Conservation (phyloP, 2,329 filamentous ascomycete species). For the Penicillium sp. region DNA sequence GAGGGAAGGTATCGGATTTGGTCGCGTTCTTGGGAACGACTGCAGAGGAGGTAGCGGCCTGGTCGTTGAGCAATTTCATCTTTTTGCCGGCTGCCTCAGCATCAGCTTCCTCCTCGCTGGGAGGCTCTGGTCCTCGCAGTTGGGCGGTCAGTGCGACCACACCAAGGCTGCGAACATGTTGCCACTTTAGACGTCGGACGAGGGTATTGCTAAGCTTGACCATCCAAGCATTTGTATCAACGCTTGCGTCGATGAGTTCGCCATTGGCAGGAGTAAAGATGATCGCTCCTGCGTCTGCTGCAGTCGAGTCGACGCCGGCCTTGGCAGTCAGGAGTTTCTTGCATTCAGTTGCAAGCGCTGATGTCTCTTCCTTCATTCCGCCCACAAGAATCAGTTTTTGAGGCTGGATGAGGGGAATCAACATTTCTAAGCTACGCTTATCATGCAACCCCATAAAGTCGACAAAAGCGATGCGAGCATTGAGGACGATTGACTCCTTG, state of each 20-base stretch:
- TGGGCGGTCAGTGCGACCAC: conserved; percentile 90
- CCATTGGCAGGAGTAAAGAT: conserved; percentile 84
- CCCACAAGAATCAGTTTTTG: conserved; percentile 92
- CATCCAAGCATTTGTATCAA: conserved; percentile 97
- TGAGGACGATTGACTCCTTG: conserved; percentile 67
- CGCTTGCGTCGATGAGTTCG: conserved; percentile 79
- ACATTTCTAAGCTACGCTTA: conserved; percentile 88
- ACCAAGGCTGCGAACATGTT: conserved; percentile 85
- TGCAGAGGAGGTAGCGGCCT: conserved; percentile 41
- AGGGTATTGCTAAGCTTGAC: conserved; percentile 86
- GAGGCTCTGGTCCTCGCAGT: conserved; percentile 56
- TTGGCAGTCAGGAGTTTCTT: conserved; percentile 64
- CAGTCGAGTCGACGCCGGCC: conserved; percentile 33
- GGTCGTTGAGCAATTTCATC: conserved; percentile 55
- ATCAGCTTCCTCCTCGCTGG: conserved; percentile 39
- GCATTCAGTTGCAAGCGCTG: conserved; percentile 77
- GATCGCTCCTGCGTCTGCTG: conserved; percentile 60
- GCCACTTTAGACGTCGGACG: conserved; percentile 89
- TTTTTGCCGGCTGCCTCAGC: conserved; percentile 54
- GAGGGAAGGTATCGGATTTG: conserved; percentile 47
- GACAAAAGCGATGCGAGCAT: conserved; percentile 80
- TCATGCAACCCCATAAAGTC: conserved; percentile 94
- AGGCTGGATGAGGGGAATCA: conserved; percentile 91
- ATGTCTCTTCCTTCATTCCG: conserved; percentile 78
- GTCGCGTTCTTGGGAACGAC: conserved; percentile 24